phyloP scores from a whole-genome alignment of 345 rosid species.

The Syzygium jambos region DNA sequence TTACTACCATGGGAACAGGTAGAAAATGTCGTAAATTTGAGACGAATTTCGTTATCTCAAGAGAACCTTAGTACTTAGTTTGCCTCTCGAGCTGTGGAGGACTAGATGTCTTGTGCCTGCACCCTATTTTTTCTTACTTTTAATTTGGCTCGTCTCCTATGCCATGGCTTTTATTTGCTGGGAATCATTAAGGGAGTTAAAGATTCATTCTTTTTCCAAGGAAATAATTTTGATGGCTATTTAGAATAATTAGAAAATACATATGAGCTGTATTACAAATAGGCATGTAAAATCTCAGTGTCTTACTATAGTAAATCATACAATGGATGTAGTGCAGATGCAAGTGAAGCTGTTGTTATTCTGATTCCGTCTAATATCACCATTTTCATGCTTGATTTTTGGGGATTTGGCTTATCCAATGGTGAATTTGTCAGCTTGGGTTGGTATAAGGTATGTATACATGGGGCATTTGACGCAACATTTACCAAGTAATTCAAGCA shows the following conservation, averaged over 20 bases:
- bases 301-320: constrained; percentile 9
- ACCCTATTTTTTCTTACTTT: not conserved
- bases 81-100: not conserved
- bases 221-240: not conserved
- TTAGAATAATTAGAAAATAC: not conserved
- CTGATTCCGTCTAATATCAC: constrained; percentile 91
- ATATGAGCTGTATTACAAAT: not conserved
- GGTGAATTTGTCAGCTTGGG: constrained; percentile 96
- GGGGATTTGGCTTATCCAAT: constrained; percentile 93
- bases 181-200: not conserved
- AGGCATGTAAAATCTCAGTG: not conserved
- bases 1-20: constrained; percentile 98
- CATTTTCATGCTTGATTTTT: constrained; percentile 91
- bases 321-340: constrained; percentile 99
- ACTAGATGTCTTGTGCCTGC: not conserved
- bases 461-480: not conserved
- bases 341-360: constrained; percentile 92
- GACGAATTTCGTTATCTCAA: not conserved
- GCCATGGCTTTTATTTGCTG: not conserved
- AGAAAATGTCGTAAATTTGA: not conserved
- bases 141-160: not conserved
- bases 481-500: too few relatives aligned
- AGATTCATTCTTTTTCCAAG: not conserved
- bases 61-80: not conserved
- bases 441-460: constrained; percentile 69